Conservation (phyloP, 768 basidiomycete genomes). For the Kwoniella mangroviensis region DNA sequence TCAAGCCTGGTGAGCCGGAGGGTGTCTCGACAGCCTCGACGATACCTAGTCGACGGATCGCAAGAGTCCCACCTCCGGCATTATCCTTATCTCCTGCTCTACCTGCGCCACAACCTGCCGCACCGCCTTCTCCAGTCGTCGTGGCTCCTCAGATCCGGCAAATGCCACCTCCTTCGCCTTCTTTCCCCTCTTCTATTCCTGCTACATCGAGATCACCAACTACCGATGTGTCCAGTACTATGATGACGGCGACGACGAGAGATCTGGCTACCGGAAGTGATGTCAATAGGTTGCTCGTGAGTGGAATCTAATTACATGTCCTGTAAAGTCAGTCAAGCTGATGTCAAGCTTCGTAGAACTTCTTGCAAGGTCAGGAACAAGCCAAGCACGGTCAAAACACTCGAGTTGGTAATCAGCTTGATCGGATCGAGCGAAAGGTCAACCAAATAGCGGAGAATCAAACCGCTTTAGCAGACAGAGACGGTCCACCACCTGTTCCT, state of each 20-base stretch:
- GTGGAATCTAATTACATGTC: neutral
- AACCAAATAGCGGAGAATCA: conserved; percentile 65
- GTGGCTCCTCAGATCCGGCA: neutral
- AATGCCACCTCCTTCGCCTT: conserved; percentile 39
- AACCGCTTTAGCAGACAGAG: conserved; percentile 41
- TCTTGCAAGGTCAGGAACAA: conserved; percentile 70
- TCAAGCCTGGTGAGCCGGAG: conserved; percentile 14
- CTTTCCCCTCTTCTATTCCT: conserved; percentile 36
- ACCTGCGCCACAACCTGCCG: neutral
- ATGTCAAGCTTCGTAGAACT: conserved; percentile 45
- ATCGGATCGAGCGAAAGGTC: conserved; percentile 72
- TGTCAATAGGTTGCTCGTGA: conserved; percentile 59
- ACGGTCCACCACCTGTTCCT: conserved; percentile 47
- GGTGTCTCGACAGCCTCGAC: conserved; percentile 43
- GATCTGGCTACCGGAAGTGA: conserved; percentile 58
- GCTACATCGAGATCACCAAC: conserved; percentile 18
- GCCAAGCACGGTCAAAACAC: conserved; percentile 68
- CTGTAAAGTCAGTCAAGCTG: neutral
- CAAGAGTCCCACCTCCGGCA: conserved; percentile 12
- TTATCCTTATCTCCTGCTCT: neutral
- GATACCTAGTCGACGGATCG: conserved; percentile 15
- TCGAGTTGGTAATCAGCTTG: conserved; percentile 70
- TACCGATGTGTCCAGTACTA: conserved; percentile 4
- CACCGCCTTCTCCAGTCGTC: neutral
- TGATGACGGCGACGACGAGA: neutral